Base-by-base conservation (phyloP, 169 alveolate genomes). In the Plasmodium knowlesi region DNA sequence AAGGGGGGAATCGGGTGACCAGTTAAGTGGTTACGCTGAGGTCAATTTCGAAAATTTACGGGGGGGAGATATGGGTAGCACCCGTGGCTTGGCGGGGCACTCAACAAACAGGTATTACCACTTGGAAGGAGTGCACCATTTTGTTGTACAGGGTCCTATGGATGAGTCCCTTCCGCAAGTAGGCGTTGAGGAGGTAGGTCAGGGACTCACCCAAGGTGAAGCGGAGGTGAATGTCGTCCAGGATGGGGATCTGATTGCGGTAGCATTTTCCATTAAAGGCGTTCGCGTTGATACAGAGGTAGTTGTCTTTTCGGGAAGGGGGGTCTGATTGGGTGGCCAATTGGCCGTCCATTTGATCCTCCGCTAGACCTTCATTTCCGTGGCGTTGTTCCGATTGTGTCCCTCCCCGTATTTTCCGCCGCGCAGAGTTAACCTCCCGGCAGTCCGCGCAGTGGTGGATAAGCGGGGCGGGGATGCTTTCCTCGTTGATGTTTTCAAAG, bases 371-470 rank as follows among this genome's bases (percentile, higher is more conserved):
- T 54, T 30, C 81, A n/a, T n/a, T 34, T 8, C 14, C 3, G 54
- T 30, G 32, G 5, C 83, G 54, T 74, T 74, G 46, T 4, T 30
- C 54, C 54, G 46, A 28, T 34, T 74, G 32, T 14, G 61, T 70
- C 28, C 46, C 28, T 9, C 16, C 25, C 71, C 53, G 70, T 32
- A 43, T 25, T 22, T 67, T 89, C 54, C 39, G 71, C 32, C 79
- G 61, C 22, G 22, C 6, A 16, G 30, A 61, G 83, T 89, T 89
- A 22, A 32, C 30, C 3, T 22, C 43, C 82, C 72, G 57, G 74
- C 94, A 89, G 53, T 89, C 89, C n/a, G 43, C n/a, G 16, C 90
- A 89, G 71, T 89, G 94, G 22, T 46, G 79, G 34, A 89, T 89
- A 46, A 89, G 19, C 32, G 94, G 94, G 0, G 94, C 22, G 19